Base-by-base conservation (phyloP, 2,329 filamentous ascomycete species). In the Fusarium poae region DNA sequence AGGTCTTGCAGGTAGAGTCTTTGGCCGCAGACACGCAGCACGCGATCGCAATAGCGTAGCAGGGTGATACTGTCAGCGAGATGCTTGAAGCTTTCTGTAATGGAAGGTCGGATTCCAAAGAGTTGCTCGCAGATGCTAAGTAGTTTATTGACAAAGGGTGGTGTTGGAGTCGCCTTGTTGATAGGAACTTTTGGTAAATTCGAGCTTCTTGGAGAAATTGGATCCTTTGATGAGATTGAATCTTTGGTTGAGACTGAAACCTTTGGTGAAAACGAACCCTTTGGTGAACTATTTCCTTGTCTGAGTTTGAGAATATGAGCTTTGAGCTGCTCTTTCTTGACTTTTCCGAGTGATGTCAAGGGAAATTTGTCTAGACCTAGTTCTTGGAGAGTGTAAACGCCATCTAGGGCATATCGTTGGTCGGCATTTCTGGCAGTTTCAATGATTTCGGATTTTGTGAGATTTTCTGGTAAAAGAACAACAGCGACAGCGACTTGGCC, bases 401-500 rank as follows among this genome's bases (percentile, higher is more conserved):
- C 72, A 49, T 79, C 80, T 0, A 83, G 75, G 1, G 77, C 76
- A 43, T 79, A 82, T n/a, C 78, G 78, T 23, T 77, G 68, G 7
- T 82, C 82, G 4, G 81, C 44, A 5, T 52, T 63, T 30, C 72
- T 67, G 4, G 77, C 72, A 49, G 75, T 76, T 46, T 76, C 65
- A 40, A 72, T 59, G n/a, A 81, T 68, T 20, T 76, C 72, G 0
- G 67, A 35, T 65, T 81, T 82, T 29, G 78, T 65, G 1, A 72
- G 65, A 4, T 71, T 67, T n/a, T 76, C 37, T 1, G 79, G 76
- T 4, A 79, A 62, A 32, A 75, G 71, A 27, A 83, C 78, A 15
- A 85, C 72, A 4, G 83, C 83, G 16, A 85, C 78, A 1, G 82
- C 81, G 5, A 85, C 77, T 64, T 85, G 82, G 6, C 83, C 83